Evolutionary conservation across 495 filamentous ascomycete genomes (phyloP).

Genomic region (Aspergillus cavernicola): DNA sequence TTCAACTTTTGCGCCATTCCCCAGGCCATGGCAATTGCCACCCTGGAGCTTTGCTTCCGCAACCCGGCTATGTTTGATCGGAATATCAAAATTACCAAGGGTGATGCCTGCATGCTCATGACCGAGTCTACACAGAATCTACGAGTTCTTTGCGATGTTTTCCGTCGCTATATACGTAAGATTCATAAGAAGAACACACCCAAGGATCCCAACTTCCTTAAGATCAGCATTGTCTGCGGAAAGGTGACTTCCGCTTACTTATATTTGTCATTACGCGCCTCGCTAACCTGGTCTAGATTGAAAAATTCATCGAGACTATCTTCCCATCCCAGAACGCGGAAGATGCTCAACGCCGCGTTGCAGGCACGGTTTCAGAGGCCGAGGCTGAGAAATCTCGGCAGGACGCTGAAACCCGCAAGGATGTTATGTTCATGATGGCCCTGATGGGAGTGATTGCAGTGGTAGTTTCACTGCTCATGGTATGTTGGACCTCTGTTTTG

Average conservation of each 20-base stretch:
- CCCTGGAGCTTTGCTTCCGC: conserved; percentile 82
- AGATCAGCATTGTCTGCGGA: conserved; percentile 86
- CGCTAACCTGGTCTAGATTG: conserved; percentile 60
- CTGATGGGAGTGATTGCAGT: conserved; percentile 58
- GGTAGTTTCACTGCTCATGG: conserved; percentile 64
- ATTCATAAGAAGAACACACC: conserved; percentile 96
- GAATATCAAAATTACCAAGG: conserved; percentile 96
- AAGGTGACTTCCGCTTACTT: conserved; percentile 51
- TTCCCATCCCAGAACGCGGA: conserved; percentile 71
- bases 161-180: conserved; percentile 67
- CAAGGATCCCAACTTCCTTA: conserved; percentile 86
- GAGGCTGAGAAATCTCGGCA: conserved; percentile 46
- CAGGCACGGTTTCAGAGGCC: conserved; percentile 37
- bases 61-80: conserved; percentile 84
- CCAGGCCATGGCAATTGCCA: conserved; percentile 98
- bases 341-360: conserved; percentile 36
- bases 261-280: not conserved
- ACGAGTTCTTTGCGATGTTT: conserved; percentile 69
- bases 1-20: conserved; percentile 99
- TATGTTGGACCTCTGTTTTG: conserved; percentile 31
- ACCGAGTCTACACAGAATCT: conserved; percentile 87
- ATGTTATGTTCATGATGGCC: conserved; percentile 58
- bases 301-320: conserved; percentile 94
- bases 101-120: conserved; percentile 89
- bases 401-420: conserved; percentile 50